Evolutionary conservation across 139 green algal genomes (phyloP), one percentile per base, ranked within the genome.

Genomic region (Closterium sp.): DNA sequence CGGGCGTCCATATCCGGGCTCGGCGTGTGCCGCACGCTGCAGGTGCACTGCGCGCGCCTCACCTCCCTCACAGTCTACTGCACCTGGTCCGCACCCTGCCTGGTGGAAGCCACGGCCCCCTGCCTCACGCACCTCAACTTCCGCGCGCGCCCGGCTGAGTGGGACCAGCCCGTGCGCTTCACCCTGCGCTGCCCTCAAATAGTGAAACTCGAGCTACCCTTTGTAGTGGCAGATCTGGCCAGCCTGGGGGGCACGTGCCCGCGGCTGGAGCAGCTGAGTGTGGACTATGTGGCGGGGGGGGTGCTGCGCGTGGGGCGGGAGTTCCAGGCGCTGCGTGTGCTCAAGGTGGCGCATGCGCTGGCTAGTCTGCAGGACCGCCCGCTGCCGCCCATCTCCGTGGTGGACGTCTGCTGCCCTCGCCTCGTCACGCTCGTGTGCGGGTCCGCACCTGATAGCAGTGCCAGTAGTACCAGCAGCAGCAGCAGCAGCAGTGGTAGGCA

Each of bases 51-150:
- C 88, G 27, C 88, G n/a, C 62, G 27, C 1, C 28, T 90, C 27
- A 28, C 62, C 27, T 90, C 88, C 29, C 30, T 90, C 27, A 90
- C 88, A 9, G n/a, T 90, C 62, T 90, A 86, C 30, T 90, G 70
- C 70, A 90, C 88, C 9, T 90, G 88, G 88, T 31, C 88, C 28
- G 28, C 28, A 10, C 88, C 88, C 27, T 62, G 38, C n/a, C 70
- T 62, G 10, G 88, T 90, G 11, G 88, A 90, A 9, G 70, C 70
- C 29, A 31, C 38, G 7, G 88, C n/a, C 1, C 88, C 88, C 17
- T 86, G 88, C n/a, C 29, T 90, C 27, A 90, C 88, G 29, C 27
- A 90, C n/a, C 30, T 90, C 27, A 62, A 85, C n/a, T 90, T 90
- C 28, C 62, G 30, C n/a, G 88, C n/a, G 28, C 29, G 88, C 29